Evolutionary conservation across 2,329 filamentous ascomycete genomes (phyloP).

Genomic region (Dichotomopilus funicola): DNA sequence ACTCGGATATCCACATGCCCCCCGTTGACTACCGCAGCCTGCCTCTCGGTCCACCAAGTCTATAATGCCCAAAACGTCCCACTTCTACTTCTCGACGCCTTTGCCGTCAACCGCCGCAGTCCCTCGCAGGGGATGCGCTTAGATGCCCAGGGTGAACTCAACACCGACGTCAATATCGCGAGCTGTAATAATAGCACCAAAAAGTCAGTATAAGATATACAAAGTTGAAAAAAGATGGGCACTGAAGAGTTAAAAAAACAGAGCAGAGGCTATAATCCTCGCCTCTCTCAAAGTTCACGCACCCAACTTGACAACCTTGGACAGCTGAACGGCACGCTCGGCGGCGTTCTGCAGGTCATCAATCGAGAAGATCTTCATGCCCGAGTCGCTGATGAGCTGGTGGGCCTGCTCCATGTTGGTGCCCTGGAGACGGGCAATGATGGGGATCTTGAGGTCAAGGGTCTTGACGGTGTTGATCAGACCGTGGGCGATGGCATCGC

Average conservation of each 20-base stretch:
- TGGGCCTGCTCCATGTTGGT: slow-evolving; percentile 97
- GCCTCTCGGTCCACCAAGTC: too few relatives aligned
- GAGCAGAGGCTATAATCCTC: background rate
- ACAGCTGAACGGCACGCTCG: slow-evolving; percentile 98
- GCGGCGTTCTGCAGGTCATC: slow-evolving; percentile 95
- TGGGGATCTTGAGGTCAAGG: slow-evolving; percentile 93
- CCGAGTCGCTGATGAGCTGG: slow-evolving; percentile 89
- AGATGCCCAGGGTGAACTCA: slow-evolving; percentile 92
- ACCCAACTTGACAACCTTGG: slow-evolving; percentile 98
- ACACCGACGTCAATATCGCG: slow-evolving; percentile 96
- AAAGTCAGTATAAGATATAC: slow-evolving; percentile 12
- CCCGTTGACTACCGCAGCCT: too few relatives aligned
- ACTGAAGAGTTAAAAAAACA: background rate
- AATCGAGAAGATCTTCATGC: slow-evolving; percentile 99
- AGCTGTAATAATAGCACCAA: slow-evolving; percentile 42
- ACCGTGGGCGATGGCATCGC: slow-evolving; percentile 93
- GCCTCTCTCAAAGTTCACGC: slow-evolving; percentile 34
- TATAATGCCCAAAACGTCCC: too few relatives aligned
- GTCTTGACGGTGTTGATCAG: slow-evolving; percentile 90
- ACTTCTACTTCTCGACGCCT: background rate
- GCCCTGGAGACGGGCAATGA: slow-evolving; percentile 94
- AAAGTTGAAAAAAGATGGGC: background rate
- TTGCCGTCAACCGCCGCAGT: background rate
- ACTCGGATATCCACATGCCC: too few relatives aligned
- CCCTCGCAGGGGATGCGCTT: slow-evolving; percentile 30